Conservation (phyloP, 768 basidiomycete species). For the Jaapia argillacea region DNA sequence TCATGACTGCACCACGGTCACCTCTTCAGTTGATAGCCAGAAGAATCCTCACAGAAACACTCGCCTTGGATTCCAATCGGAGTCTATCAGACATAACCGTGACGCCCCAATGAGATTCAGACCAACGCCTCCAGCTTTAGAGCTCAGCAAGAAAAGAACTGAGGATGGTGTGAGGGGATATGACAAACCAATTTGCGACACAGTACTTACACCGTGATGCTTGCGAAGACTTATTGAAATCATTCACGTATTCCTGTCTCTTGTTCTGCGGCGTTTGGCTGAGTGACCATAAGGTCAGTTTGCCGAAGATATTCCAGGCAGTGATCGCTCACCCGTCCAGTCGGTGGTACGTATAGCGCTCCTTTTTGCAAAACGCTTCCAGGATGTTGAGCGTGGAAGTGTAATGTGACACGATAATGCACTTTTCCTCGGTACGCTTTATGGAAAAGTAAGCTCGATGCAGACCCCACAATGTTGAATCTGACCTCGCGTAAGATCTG, state of each 20-base stretch:
- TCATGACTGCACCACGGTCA: constrained; percentile 63
- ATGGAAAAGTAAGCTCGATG: not conserved
- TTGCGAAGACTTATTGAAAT: constrained; percentile 75
- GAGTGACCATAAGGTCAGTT: constrained; percentile 3
- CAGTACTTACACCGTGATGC: constrained; percentile 53
- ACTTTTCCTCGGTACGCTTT: constrained; percentile 86
- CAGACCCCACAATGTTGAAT: no score
- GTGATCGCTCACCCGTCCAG: constrained; percentile 64
- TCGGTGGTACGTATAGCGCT: constrained; percentile 68
- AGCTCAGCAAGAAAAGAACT: constrained; percentile 90
- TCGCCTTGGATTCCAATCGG: constrained; percentile 91
- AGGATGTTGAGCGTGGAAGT: constrained; percentile 90
- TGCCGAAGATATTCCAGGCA: not conserved
- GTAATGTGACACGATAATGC: constrained; percentile 93
- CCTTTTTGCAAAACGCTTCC: constrained; percentile 74
- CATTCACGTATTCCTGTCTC: constrained; percentile 79
- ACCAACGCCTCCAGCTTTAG: constrained; percentile 93
- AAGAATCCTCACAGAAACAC: constrained; percentile 1
- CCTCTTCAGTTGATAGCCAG: not conserved
- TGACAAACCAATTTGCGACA: not conserved
- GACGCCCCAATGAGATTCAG: constrained; percentile 91
- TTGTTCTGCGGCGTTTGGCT: constrained; percentile 73
- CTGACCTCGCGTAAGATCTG: constrained; percentile 45
- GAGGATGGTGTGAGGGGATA: constrained; percentile 1
- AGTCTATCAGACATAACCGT: constrained; percentile 76